Evolutionary conservation across 2,329 filamentous ascomycete species (phyloP).

Genomic region (Lizonia empirigonia): DNA sequence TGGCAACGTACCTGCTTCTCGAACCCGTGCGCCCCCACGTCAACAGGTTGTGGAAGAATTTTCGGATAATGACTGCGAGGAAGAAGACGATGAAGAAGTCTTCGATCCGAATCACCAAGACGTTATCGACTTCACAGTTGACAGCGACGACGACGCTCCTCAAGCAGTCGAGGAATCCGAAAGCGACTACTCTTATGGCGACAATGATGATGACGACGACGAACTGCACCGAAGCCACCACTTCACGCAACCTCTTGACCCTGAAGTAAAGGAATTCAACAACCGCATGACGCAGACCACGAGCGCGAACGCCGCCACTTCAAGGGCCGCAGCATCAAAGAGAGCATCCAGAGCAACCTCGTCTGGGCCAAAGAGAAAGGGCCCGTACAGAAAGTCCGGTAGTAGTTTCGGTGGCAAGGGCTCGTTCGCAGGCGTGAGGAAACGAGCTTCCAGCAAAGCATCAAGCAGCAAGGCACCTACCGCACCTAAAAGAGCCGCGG

Average conservation of each 20-base stretch:
- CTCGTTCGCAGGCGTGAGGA: conserved; percentile 26
- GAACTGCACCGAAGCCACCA: conserved; percentile 34
- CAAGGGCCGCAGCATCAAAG: conserved; percentile 20
- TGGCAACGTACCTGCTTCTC: conserved; percentile 22
- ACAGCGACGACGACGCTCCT: conserved; percentile 41
- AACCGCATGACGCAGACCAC: conserved; percentile 30
- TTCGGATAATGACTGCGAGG: conserved; percentile 47
- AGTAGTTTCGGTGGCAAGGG: conserved; percentile 17
- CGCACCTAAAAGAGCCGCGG: conserved; percentile 16
- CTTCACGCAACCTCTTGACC: conserved; percentile 35
- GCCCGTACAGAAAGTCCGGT: conserved; percentile 23
- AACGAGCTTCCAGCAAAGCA: conserved; percentile 20
- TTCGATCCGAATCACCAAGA: conserved; percentile 58
- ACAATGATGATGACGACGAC: conserved; percentile 31
- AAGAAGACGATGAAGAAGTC: conserved; percentile 45
- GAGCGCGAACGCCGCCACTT: conserved; percentile 18
- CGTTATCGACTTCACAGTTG: conserved; percentile 54
- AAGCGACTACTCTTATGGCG: conserved; percentile 30
- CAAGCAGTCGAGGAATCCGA: conserved; percentile 19
- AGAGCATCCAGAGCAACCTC: conserved; percentile 24
- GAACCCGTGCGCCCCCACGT: conserved; percentile 18
- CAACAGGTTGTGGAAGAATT: conserved; percentile 31
- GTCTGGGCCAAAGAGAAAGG: conserved; percentile 26
- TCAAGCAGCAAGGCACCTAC: conserved; percentile 17
- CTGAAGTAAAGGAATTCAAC: conserved; percentile 40